A percentile compares a stretch with the other conserved stretches of the same genome.
Conservation (phyloP, 345 rosid genomes). For the Linum tenue region DNA sequence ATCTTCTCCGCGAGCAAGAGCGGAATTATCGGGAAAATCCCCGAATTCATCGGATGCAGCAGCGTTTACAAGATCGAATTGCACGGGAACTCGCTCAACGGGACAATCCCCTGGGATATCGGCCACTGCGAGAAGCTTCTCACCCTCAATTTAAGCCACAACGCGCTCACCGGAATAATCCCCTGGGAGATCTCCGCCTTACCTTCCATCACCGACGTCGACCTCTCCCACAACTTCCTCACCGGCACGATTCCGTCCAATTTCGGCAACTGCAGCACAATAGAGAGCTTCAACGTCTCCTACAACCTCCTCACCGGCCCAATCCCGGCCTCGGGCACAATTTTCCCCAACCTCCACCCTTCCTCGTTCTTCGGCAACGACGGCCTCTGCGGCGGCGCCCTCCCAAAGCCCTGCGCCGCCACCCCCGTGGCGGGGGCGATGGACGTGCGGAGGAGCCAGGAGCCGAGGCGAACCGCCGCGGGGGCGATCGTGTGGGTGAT, state of each 20-base stretch:
- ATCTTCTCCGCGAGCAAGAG: slow-evolving; percentile 63
- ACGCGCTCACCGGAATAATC: slow-evolving; percentile 63
- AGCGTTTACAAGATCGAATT: slow-evolving; percentile 70
- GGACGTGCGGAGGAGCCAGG: slow-evolving; percentile 28
- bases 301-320: slow-evolving; percentile 63
- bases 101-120: slow-evolving; percentile 73
- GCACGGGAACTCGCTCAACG: slow-evolving; percentile 58
- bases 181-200: slow-evolving; percentile 78
- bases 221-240: slow-evolving; percentile 64
- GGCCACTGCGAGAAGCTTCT: slow-evolving; percentile 81
- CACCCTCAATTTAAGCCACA: slow-evolving; percentile 54
- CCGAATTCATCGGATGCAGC: slow-evolving; percentile 60
- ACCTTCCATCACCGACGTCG: slow-evolving; percentile 60
- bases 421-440: slow-evolving; percentile 21
- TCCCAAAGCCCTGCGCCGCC: slow-evolving; percentile 48
- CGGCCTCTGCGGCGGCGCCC: slow-evolving; percentile 62
- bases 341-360: slow-evolving; percentile 63
- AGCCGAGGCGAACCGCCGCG: slow-evolving; percentile 42
- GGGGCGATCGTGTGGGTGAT: slow-evolving; percentile 90
- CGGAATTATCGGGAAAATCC: slow-evolving; percentile 47
- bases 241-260: slow-evolving; percentile 80
- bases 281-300: slow-evolving; percentile 80
- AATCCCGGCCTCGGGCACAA: slow-evolving; percentile 53
- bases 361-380: slow-evolving; percentile 70
- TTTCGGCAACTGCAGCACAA: slow-evolving; percentile 66